phyloP scores from a whole-genome alignment of 1,139 yeast species.

The Diutina catenulata region DNA sequence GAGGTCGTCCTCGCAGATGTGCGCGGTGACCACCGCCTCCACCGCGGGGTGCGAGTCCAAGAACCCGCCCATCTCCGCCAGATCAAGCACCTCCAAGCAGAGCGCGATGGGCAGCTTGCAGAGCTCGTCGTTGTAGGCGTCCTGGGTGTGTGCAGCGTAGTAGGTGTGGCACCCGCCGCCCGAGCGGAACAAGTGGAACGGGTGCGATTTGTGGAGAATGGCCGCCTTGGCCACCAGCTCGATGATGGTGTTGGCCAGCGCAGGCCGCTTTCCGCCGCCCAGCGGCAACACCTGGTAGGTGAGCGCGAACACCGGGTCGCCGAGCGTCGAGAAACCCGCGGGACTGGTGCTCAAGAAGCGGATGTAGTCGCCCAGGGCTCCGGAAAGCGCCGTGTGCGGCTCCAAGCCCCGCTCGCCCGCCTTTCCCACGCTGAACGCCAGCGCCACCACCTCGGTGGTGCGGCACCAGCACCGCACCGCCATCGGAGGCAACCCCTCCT shows the following conservation, averaged over 20 bases:
- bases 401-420: too few species aligned
- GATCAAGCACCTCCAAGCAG: slow-evolving; percentile 1
- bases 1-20: slow-evolving; percentile 4
- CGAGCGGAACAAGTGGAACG: slow-evolving; percentile 62
- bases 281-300: slow-evolving; percentile 8
- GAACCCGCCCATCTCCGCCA: neutral
- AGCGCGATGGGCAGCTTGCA: slow-evolving; percentile 43
- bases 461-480: slow-evolving; percentile 58
- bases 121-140: slow-evolving; percentile 46
- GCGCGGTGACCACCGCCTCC: slow-evolving; percentile 1
- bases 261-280: slow-evolving; percentile 1
- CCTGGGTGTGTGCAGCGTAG: slow-evolving; percentile 70
- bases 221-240: slow-evolving; percentile 67
- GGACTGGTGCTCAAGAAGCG: slow-evolving; percentile 17
- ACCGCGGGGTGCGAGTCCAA: neutral
- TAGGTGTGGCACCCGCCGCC: slow-evolving; percentile 35
- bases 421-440: too few species aligned
- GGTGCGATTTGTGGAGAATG: slow-evolving; percentile 66
- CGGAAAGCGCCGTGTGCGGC: slow-evolving; percentile 8
- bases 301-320: slow-evolving; percentile 6
- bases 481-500: slow-evolving; percentile 46
- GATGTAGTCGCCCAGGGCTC: slow-evolving; percentile 16
- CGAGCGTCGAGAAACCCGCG: slow-evolving; percentile 14
- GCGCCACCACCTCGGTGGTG: slow-evolving; percentile 42
- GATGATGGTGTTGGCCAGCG: slow-evolving; percentile 30